Evolutionary conservation across 2,329 filamentous ascomycete species (phyloP).

Genomic region (Aspergillus aculeatinus): DNA sequence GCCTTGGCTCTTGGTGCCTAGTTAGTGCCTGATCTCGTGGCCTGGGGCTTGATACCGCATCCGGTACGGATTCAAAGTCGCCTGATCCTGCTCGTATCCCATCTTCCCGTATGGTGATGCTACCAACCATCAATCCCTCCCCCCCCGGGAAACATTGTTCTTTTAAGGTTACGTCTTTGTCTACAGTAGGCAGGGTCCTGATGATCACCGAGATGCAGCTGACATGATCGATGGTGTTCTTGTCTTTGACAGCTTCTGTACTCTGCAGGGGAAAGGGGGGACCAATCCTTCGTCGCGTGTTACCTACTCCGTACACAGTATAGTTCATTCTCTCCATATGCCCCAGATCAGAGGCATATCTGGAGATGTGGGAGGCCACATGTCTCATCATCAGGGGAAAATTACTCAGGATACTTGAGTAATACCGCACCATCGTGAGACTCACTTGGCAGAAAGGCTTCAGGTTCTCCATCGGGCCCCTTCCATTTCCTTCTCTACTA

Average conservation of each 20-base stretch:
- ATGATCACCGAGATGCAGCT: background rate
- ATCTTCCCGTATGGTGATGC: background rate
- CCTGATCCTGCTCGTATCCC: background rate
- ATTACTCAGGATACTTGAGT: background rate
- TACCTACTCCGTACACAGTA: background rate
- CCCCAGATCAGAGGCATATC: background rate
- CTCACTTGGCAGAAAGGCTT: background rate
- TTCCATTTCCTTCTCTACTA: slow-evolving; percentile 18
- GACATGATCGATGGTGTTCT: background rate
- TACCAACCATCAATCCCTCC: background rate
- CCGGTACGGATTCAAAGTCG: background rate
- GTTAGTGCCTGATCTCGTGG: background rate
- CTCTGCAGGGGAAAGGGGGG: too few relatives aligned
- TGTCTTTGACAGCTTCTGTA: background rate
- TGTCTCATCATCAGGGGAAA: background rate
- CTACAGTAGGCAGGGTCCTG: background rate
- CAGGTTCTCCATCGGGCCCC: slow-evolving; percentile 5
- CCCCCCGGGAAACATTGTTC: background rate
- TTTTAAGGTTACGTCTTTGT: background rate
- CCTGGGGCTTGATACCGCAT: background rate
- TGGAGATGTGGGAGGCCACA: background rate
- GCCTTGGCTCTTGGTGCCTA: background rate
- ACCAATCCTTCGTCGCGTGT: background rate
- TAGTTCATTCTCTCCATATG: background rate
- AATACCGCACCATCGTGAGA: background rate